Evolutionary conservation across 495 filamentous ascomycete species (phyloP).

Genomic region (Pyronema domesticum): DNA sequence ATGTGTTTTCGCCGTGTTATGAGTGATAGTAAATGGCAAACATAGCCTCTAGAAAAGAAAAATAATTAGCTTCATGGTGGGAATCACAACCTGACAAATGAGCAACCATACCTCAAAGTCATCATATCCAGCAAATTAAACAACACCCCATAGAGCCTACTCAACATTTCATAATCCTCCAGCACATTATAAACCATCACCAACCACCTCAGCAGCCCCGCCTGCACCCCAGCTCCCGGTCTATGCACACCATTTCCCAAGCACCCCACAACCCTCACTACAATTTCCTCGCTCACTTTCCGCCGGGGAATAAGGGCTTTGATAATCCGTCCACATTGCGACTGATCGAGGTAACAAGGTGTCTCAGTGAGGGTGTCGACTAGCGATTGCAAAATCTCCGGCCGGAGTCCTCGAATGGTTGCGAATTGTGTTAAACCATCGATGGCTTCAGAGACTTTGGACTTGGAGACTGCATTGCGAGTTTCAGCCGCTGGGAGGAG

Average conservation of each 20-base stretch:
- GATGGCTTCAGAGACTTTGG: slow-evolving; percentile 13
- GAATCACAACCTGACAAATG: neutral
- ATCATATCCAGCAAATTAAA: slow-evolving; percentile 77
- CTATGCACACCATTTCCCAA: slow-evolving; percentile 67
- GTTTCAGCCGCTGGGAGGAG: slow-evolving; percentile 9
- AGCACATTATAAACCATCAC: slow-evolving; percentile 59
- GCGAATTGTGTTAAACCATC: slow-evolving; percentile 19
- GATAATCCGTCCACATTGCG: slow-evolving; percentile 44
- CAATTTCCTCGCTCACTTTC: slow-evolving; percentile 40
- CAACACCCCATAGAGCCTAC: slow-evolving; percentile 55
- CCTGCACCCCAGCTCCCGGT: slow-evolving; percentile 45
- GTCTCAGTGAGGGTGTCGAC: slow-evolving; percentile 45
- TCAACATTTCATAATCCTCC: slow-evolving; percentile 44
- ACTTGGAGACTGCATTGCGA: slow-evolving; percentile 18
- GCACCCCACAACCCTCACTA: slow-evolving; percentile 51
- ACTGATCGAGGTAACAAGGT: slow-evolving; percentile 57
- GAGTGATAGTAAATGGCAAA: slow-evolving; percentile 71
- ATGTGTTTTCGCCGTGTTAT: slow-evolving; percentile 80
- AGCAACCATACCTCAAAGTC: slow-evolving; percentile 35
- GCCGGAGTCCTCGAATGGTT: slow-evolving; percentile 37
- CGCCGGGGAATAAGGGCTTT: slow-evolving; percentile 58
- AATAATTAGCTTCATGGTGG: slow-evolving; percentile 17
- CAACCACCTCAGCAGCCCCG: slow-evolving; percentile 59
- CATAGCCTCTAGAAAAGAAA: slow-evolving; percentile 31
- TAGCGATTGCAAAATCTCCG: slow-evolving; percentile 39